Base-by-base conservation (phyloP, 2,329 filamentous ascomycete genomes). In the Mariannaea sp. region DNA sequence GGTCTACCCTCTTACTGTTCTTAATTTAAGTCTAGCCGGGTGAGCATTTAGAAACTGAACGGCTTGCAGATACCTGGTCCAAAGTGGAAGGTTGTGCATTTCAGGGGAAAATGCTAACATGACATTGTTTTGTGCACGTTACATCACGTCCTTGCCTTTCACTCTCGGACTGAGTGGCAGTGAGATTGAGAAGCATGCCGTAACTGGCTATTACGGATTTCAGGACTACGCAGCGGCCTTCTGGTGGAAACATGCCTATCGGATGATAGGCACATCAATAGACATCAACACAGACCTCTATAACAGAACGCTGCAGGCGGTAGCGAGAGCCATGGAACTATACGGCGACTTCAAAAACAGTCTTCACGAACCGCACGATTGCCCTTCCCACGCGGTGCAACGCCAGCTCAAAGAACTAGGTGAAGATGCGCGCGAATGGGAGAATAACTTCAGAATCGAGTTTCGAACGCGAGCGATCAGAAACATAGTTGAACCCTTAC, bases 141-240 rank as follows among this genome's bases (percentile, higher is more conserved):
- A 58, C 27, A 22, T 59, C 14, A 33, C 36, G 7, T 59, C 56
- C 1, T n/a, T 1, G 2, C 56, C 56, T 5, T 58, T 57, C 9
- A 16, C 6, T 7, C 17, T 17, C 4, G 43, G 43, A 4, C 1
- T 16, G 1, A 14, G 26, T 7, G 4, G n/a, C 4, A 9, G 30
- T 3, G n/a, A 41, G 4, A 16, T 27, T 5, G 4, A 3, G 3
- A 32, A 20, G 14, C 17, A 44, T 10, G 46, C 46, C 26, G 10
- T 5, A 6, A 12, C 20, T 14, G 47, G 56, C 7, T 55, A 44
- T 13, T 59, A 48, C 10, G 35, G 32, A 19, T 33, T 56, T 10
- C 24, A 54, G 20, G 56, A 60, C 8, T 59, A 59, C 22, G 45
- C 56, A 2, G 53, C 35, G 1, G 49, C 53, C 16, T 32, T 38